A percentile compares a stretch with the other conserved stretches of the same genome.
Conservation (phyloP, 192 early-diverging fungal genomes). For the Allomyces macrogynus region DNA sequence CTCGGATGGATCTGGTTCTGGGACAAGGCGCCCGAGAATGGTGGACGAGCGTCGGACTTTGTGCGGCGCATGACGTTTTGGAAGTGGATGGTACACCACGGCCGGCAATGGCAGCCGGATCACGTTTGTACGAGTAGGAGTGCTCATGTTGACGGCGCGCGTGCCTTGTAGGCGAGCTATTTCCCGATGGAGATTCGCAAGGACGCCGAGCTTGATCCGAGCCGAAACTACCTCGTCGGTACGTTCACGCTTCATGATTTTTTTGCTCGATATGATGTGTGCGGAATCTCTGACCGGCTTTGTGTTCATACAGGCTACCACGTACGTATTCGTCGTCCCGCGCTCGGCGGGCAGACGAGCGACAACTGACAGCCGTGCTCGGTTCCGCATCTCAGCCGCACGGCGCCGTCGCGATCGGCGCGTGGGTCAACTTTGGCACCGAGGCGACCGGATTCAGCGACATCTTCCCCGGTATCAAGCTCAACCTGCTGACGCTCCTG, state of each 20-base stretch:
- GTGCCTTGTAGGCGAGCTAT: not conserved
- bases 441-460: slow-evolving; percentile 57
- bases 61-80: slow-evolving; percentile 37
- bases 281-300: no score
- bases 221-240: slow-evolving; percentile 73
- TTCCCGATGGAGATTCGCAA: not conserved
- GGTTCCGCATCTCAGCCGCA: slow-evolving; percentile 54
- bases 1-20: slow-evolving; percentile 44
- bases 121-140: no score
- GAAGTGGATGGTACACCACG: slow-evolving; percentile 63
- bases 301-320: no score
- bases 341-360: no score
- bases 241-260: not conserved
- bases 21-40: slow-evolving; percentile 58
- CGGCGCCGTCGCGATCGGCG: slow-evolving; percentile 67
- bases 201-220: slow-evolving; percentile 65
- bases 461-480: slow-evolving; percentile 56
- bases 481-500: slow-evolving; percentile 59
- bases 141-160: no score
- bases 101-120: slow-evolving; percentile 40
- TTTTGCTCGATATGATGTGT: no score
- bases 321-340: no score
- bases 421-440: slow-evolving; percentile 60
- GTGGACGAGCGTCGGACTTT: slow-evolving; percentile 40
- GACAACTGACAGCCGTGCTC: no score